Base-by-base conservation (phyloP, 2,329 filamentous ascomycete genomes). In the Fusarium sp. region DNA sequence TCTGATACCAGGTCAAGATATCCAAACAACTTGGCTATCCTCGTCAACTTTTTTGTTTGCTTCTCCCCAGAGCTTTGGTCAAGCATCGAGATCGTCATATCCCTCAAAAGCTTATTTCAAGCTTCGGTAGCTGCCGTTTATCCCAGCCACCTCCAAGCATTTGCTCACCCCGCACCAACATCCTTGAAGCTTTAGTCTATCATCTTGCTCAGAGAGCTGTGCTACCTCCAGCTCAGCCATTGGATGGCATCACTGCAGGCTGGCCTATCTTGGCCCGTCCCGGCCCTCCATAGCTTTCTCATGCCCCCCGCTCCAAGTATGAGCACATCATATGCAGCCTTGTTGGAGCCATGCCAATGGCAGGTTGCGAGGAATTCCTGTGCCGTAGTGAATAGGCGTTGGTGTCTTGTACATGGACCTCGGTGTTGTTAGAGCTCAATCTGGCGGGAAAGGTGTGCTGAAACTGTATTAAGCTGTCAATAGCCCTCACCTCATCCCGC, bases 231-330 rank as follows among this genome's bases (percentile, higher is more conserved):
- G 24, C 12, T 24, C 25, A 36, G 15, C 58, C 48, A 70, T 70
- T 70, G 67, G 68, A 19, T 32, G 38, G 39, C 26, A 38, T 62
- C 53, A 38, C 22, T 19, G 26, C 40, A 48, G 54, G 41, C 41
- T 61, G 48, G 35, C 45, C 49, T 55, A 61, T 55, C 46, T 49
- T 47, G 15, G 44, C 50, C 43, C 61, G 56, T 61, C 61, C 53
- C 56, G 49, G 43, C 59, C 57, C 55, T 56, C 65, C 53, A 49
- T 39, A 39, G 47, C 55, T 32, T 59, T 62, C 67, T 70, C 64
- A 40, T 53, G 54, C 49, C 34, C 60, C 56, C 65, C 63, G 50
- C 63, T 58, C 26, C 55, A 50, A 44, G 44, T 32, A 61, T 46
- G 35, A 62, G 52, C 57, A 62, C 59, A 62, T 53, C 58, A 66